Conservation (phyloP, 2,329 filamentous ascomycete genomes). For the Colletotrichum tropicicola region DNA sequence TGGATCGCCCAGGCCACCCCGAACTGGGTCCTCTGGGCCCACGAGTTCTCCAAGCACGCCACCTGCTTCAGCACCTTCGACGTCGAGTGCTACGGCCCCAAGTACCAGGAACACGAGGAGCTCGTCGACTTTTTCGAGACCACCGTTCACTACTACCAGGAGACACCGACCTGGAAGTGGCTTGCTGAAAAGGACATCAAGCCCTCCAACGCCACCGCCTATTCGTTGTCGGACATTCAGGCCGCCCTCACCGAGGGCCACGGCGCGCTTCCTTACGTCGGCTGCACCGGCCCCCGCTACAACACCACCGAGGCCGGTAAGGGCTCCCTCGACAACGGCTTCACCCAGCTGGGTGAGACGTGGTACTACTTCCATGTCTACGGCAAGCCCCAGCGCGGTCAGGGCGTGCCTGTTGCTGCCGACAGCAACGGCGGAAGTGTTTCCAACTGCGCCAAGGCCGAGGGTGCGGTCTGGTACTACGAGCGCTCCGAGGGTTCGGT, state of each 20-base stretch:
- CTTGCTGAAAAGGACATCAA: slow-evolving; percentile 61
- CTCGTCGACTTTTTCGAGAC: slow-evolving; percentile 72
- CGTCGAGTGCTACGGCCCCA: slow-evolving; percentile 69
- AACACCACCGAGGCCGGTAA: slow-evolving; percentile 67
- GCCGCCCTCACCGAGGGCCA: slow-evolving; percentile 56
- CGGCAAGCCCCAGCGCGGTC: slow-evolving; percentile 63
- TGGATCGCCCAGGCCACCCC: slow-evolving; percentile 68
- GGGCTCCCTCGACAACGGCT: slow-evolving; percentile 62
- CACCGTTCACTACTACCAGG: slow-evolving; percentile 63
- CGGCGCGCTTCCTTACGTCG: slow-evolving; percentile 67
- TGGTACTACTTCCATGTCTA: slow-evolving; percentile 74
- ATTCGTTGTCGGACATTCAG: slow-evolving; percentile 63
- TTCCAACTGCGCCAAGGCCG: slow-evolving; percentile 63
- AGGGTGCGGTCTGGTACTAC: slow-evolving; percentile 63
- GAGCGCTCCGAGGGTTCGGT: slow-evolving; percentile 49
- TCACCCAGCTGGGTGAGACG: slow-evolving; percentile 66
- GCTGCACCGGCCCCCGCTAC: slow-evolving; percentile 67
- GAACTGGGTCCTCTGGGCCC: slow-evolving; percentile 70
- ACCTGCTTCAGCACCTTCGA: slow-evolving; percentile 76
- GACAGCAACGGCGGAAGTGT: slow-evolving; percentile 56
- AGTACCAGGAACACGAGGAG: slow-evolving; percentile 64
- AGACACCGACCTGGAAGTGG: slow-evolving; percentile 69
- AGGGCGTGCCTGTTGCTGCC: slow-evolving; percentile 52
- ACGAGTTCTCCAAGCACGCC: slow-evolving; percentile 75
- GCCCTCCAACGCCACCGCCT: slow-evolving; percentile 67